Evolutionary conservation across 2,329 filamentous ascomycete species (phyloP).

Genomic region (Beauveria australis): DNA sequence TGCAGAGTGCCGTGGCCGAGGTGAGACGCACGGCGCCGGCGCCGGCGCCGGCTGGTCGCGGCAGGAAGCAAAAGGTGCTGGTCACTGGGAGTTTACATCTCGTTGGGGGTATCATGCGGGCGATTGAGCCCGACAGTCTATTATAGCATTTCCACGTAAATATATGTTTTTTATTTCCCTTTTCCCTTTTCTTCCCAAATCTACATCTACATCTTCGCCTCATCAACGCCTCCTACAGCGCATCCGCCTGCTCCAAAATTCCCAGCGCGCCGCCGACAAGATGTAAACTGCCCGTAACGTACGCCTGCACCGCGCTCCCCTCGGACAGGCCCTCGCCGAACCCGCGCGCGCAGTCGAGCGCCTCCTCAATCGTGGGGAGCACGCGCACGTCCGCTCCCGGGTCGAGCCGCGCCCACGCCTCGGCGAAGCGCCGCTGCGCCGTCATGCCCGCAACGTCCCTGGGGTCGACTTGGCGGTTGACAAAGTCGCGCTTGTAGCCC

Average conservation of each 20-base stretch:
- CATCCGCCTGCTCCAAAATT: conserved; percentile 39
- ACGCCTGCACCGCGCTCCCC: conserved; percentile 33
- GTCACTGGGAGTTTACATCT: conserved; percentile 81
- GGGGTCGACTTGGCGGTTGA: conserved; percentile 46
- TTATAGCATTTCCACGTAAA: conserved; percentile 18
- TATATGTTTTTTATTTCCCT: not conserved
- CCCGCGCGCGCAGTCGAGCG: conserved; percentile 38
- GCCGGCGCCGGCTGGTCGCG: conserved; percentile 25
- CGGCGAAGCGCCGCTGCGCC: conserved; percentile 44
- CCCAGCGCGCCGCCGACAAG: conserved; percentile 49
- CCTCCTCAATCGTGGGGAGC: conserved; percentile 46
- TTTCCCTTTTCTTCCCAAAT: not conserved
- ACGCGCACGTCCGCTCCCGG: conserved; percentile 37
- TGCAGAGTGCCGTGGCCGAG: conserved; percentile 59
- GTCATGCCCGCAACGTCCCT: conserved; percentile 43
- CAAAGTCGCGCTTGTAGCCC: conserved; percentile 48
- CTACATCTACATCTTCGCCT: not conserved
- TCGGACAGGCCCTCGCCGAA: conserved; percentile 24
- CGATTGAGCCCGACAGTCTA: conserved; percentile 46
- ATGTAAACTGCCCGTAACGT: conserved; percentile 57
- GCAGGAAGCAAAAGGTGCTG: conserved; percentile 49
- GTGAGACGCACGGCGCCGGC: conserved; percentile 41
- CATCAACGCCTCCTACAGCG: conserved; percentile 23
- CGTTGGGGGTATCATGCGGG: conserved; percentile 69
- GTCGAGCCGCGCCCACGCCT: conserved; percentile 41